These are phyloP conservation scores for Verbena officinalis DNA, from an alignment of 257 asterid species.

Conservation along the genomic window DNA sequence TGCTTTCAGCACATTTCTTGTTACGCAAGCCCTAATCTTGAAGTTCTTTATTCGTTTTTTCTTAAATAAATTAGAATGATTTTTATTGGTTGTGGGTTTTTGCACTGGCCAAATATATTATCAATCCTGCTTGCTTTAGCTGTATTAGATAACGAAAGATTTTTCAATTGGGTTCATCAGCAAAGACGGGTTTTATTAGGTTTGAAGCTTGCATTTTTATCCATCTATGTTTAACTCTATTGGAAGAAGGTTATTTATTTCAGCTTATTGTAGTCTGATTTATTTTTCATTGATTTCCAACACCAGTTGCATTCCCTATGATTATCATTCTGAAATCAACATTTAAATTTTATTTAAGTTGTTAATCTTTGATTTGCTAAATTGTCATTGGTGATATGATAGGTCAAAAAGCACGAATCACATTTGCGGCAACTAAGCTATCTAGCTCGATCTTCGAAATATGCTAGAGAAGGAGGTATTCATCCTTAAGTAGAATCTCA, in stretches of 20 bases:
- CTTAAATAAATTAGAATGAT: background rate
- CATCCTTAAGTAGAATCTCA: background rate
- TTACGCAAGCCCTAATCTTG: slow-evolving; percentile 46
- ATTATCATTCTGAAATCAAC: background rate
- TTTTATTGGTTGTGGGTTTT: slow-evolving; percentile 9
- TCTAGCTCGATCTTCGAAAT: slow-evolving; percentile 45
- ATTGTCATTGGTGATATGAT: slow-evolving; percentile 13
- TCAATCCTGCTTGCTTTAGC: slow-evolving; percentile 14
- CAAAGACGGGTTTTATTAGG: slow-evolving; percentile 8
- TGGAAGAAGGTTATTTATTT: slow-evolving; percentile 14
- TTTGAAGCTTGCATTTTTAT: slow-evolving; percentile 1
- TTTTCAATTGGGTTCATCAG: too few species aligned
- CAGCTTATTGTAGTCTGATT: slow-evolving; percentile 10
- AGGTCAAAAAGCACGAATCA: slow-evolving; percentile 66
- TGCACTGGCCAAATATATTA: slow-evolving; percentile 8
- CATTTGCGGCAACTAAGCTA: slow-evolving; percentile 65
- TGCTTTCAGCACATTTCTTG: background rate
- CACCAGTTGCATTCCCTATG: background rate
- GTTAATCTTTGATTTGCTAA: background rate
- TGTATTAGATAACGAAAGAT: slow-evolving; percentile 21
- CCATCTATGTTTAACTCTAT: slow-evolving; percentile 9
- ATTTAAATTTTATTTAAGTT: slow-evolving; percentile 4
- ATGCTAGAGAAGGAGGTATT: slow-evolving; percentile 49
- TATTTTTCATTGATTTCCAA: background rate
- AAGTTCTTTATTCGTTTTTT: slow-evolving; percentile 1